A percentile compares a stretch with the other conserved stretches of the same genome.
phyloP scores from a whole-genome alignment of 1,284 basidiomycete species.

The Macrocystidia cucumis region DNA sequence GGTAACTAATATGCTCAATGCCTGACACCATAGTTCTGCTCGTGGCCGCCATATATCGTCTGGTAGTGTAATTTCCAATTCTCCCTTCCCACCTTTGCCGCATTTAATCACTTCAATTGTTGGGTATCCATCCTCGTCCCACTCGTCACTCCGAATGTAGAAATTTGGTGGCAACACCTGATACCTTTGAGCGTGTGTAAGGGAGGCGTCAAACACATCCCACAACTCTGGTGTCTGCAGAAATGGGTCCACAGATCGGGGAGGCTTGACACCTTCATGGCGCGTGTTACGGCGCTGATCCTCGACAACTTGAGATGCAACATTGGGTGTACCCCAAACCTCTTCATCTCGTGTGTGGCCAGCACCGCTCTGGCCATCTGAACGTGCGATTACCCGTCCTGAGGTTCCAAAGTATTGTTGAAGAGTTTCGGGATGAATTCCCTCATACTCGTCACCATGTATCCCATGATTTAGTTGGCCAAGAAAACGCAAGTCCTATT shows the following conservation, averaged over 20 bases:
- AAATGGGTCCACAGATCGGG: conserved; percentile 12
- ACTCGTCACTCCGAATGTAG: conserved; percentile 15
- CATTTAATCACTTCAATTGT: conserved; percentile 11
- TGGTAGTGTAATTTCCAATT: conserved; percentile 12
- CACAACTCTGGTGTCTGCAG: conserved; percentile 1
- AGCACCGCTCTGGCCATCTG: conserved; percentile 1
- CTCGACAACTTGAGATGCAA: conserved; percentile 2
- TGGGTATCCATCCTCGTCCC: conserved; percentile 13
- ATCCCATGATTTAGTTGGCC: conserved; percentile 13
- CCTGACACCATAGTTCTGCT: conserved; percentile 14
- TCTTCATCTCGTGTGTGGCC: conserved; percentile 8
- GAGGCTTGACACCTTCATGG: conserved; percentile 15
- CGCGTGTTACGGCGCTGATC: conserved; percentile 9
- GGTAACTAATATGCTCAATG: too few relatives aligned
- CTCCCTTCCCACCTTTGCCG: conserved; percentile 4
- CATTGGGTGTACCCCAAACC: not conserved
- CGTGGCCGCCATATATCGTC: conserved; percentile 14
- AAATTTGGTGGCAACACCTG: conserved; percentile 14
- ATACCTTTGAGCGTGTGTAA: conserved; percentile 4
- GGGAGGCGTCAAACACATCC: conserved; percentile 6
- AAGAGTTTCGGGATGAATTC: conserved; percentile 8
- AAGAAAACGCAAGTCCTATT: not conserved
- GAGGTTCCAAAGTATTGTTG: conserved; percentile 7
- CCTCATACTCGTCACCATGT: conserved; percentile 16
- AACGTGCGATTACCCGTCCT: conserved; percentile 8